Percentiles rank a stretch among this genome's conserved stretches.
Conservation (phyloP, 2,329 filamentous ascomycete genomes). For the Magnaporthales sp. region DNA sequence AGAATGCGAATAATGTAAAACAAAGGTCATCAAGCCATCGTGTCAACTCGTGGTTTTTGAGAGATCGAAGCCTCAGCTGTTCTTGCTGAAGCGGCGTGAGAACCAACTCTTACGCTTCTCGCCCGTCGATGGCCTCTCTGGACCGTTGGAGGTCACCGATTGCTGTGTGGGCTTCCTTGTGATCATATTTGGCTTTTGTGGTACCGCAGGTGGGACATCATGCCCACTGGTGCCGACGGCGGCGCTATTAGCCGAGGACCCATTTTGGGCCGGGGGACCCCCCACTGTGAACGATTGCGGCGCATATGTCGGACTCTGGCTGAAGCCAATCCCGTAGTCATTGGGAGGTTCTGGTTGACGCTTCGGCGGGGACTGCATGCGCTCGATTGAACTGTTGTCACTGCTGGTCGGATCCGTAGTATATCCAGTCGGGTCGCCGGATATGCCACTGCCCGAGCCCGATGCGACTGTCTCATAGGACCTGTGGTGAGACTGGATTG, state of each 20-base stretch:
- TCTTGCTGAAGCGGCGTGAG: slow-evolving; percentile 68
- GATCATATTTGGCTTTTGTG: slow-evolving; percentile 21
- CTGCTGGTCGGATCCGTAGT: slow-evolving; percentile 80
- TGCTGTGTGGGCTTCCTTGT: slow-evolving; percentile 15
- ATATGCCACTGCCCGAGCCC: slow-evolving; percentile 62
- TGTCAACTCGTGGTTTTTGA: not conserved
- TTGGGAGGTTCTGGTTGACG: slow-evolving; percentile 42
- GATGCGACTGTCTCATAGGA: slow-evolving; percentile 85
- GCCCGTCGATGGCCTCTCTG: slow-evolving; percentile 21
- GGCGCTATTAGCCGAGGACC: slow-evolving; percentile 8
- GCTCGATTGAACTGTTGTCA: slow-evolving; percentile 85
- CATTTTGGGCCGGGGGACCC: slow-evolving; percentile 16
- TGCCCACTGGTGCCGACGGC: not conserved
- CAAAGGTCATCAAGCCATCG: slow-evolving; percentile 1
- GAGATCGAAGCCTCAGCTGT: slow-evolving; percentile 10
- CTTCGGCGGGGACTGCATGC: slow-evolving; percentile 49
- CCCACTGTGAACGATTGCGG: slow-evolving; percentile 28
- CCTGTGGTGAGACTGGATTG: slow-evolving; percentile 57
- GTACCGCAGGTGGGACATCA: slow-evolving; percentile 18
- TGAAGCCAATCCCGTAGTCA: slow-evolving; percentile 56
- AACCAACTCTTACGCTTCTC: slow-evolving; percentile 92
- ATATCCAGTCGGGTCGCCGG: slow-evolving; percentile 67
- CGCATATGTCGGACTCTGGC: slow-evolving; percentile 32
- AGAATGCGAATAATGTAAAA: slow-evolving; percentile 5
- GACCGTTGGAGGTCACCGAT: not conserved